Percentiles rank a stretch among this genome's conserved stretches.
Evolutionary conservation across 2,329 filamentous ascomycete species (phyloP).

Genomic region (Parastagonospora avenae): DNA sequence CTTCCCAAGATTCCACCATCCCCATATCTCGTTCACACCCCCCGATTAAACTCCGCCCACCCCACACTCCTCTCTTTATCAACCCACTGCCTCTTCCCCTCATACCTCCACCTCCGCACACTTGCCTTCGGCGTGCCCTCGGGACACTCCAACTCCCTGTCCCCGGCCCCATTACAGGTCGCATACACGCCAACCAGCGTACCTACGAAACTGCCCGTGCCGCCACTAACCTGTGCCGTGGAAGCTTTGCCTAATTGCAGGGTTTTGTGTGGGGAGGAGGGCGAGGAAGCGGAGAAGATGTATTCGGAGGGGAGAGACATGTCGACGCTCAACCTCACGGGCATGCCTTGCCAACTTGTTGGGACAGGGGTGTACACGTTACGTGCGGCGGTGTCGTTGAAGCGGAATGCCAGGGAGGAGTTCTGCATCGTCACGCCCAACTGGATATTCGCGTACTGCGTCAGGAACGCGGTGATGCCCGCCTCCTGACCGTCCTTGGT

Average conservation of each 20-base stretch:
- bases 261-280: not conserved
- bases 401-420: conserved; percentile 45
- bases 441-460: conserved; percentile 58
- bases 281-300: not conserved
- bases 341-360: not conserved
- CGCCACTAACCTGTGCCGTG: conserved; percentile 15
- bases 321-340: conserved; percentile 40
- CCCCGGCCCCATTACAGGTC: conserved; percentile 56
- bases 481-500: conserved; percentile 52
- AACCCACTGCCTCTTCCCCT: conserved; percentile 8
- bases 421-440: conserved; percentile 40
- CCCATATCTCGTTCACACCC: not conserved
- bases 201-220: conserved; percentile 40
- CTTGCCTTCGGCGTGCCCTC: conserved; percentile 52
- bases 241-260: conserved; percentile 9
- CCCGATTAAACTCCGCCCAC: not conserved
- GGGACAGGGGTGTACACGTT: conserved; percentile 33
- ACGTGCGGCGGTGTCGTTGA: conserved; percentile 40
- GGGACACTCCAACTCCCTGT: not conserved
- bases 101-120: conserved; percentile 56
- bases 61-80: not conserved
- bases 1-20: not conserved
- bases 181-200: conserved; percentile 58
- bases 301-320: conserved; percentile 6
- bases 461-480: conserved; percentile 59